phyloP scores from a whole-genome alignment of 768 basidiomycete species.

The Fomitopsis pulvina region DNA sequence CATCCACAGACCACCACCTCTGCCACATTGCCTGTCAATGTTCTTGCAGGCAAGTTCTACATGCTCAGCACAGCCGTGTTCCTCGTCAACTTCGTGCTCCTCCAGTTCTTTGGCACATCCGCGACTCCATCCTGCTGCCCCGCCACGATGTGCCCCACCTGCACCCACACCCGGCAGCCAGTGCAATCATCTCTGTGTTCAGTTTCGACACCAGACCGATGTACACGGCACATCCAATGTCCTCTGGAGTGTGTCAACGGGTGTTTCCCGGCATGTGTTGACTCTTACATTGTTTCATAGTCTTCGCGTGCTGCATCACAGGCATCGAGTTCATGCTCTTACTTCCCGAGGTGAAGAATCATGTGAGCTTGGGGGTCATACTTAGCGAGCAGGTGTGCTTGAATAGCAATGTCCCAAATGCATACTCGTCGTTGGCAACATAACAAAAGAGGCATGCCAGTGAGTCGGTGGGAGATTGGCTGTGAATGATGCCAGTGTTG shows the following conservation, averaged over 20 bases:
- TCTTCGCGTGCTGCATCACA: slow-evolving; percentile 54
- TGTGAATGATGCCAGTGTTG: too few species aligned
- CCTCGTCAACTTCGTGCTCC: slow-evolving; percentile 64
- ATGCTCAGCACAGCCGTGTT: slow-evolving; percentile 50
- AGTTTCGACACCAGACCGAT: slow-evolving; percentile 58
- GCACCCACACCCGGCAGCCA: slow-evolving; percentile 66
- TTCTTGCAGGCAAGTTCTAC: slow-evolving; percentile 62
- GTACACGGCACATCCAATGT: slow-evolving; percentile 56
- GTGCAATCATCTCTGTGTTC: slow-evolving; percentile 72
- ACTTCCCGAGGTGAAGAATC: slow-evolving; percentile 44
- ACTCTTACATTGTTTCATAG: slow-evolving; percentile 33
- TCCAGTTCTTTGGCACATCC: slow-evolving; percentile 77
- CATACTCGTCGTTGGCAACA: slow-evolving; percentile 38
- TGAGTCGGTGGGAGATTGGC: too few species aligned
- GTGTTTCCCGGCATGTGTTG: too few species aligned
- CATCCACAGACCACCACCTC: too few species aligned
- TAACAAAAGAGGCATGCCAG: slow-evolving; percentile 27
- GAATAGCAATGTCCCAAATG: background rate
- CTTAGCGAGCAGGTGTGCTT: slow-evolving; percentile 31
- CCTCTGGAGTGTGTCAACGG: slow-evolving; percentile 58
- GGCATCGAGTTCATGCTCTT: slow-evolving; percentile 47
- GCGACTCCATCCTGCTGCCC: slow-evolving; percentile 50
- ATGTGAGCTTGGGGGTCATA: slow-evolving; percentile 44
- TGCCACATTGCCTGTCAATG: slow-evolving; percentile 37
- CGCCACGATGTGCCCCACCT: slow-evolving; percentile 75